These are phyloP conservation scores for Pseudogymnoascus sp. DNA, from an alignment of 2,329 filamentous ascomycete species.

Conservation along the genomic window DNA sequence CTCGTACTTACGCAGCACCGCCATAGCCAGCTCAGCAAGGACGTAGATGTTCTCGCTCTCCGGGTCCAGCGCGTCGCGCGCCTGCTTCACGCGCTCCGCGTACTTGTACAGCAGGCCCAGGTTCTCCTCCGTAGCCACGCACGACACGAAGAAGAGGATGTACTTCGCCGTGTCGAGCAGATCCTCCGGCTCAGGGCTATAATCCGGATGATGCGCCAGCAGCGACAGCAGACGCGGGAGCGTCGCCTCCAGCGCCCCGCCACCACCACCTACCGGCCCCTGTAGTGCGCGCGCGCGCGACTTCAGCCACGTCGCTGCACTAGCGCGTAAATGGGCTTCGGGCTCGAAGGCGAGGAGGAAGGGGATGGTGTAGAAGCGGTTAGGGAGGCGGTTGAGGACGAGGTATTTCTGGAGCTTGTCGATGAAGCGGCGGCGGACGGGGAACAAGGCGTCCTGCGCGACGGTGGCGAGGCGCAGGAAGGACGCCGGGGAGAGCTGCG, in stretches of 20 bases:
- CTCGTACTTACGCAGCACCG: constrained; percentile 75
- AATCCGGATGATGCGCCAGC: constrained; percentile 90
- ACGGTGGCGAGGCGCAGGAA: constrained; percentile 79
- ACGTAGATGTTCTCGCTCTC: constrained; percentile 72
- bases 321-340: constrained; percentile 58
- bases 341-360: constrained; percentile 93
- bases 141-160: constrained; percentile 78
- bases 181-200: constrained; percentile 55
- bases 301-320: constrained; percentile 80
- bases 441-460: constrained; percentile 64
- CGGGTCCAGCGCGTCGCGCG: constrained; percentile 66
- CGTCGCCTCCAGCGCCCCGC: constrained; percentile 61
- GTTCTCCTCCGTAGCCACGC: constrained; percentile 78
- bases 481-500: constrained; percentile 58
- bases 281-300: constrained; percentile 61
- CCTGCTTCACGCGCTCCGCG: constrained; percentile 86
- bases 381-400: constrained; percentile 58
- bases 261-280: background rate
- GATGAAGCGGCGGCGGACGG: constrained; percentile 72
- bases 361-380: constrained; percentile 79
- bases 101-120: constrained; percentile 84
- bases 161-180: constrained; percentile 79
- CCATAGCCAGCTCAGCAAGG: constrained; percentile 77
- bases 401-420: constrained; percentile 87
- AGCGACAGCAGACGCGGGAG: constrained; percentile 79